Conservation (phyloP, 2,329 filamentous ascomycete species). For the Colletotrichum orbiculare region DNA sequence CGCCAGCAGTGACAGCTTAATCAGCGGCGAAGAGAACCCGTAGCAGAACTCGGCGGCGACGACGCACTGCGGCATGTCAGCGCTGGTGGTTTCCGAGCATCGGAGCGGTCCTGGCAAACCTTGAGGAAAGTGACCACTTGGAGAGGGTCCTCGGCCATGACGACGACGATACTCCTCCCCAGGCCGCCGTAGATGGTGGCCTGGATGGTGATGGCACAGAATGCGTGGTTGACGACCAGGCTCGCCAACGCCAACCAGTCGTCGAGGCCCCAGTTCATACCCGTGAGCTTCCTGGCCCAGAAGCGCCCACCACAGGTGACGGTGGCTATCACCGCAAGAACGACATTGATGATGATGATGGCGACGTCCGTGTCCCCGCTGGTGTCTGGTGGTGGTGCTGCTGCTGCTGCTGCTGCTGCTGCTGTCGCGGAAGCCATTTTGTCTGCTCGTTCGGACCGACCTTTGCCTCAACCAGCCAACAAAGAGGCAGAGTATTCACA, state of each 20-base stretch:
- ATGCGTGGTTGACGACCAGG: constrained; percentile 13
- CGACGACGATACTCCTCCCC: constrained; percentile 11
- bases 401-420: constrained; percentile 4
- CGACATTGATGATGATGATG: constrained; percentile 24
- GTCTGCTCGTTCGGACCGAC: neutral
- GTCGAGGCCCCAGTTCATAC: constrained; percentile 17
- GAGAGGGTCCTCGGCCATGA: constrained; percentile 21
- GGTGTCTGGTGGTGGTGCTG: neutral
- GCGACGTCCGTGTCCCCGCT: neutral
- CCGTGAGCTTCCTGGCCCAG: constrained; percentile 26
- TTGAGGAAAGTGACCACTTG: constrained; percentile 8
- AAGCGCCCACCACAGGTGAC: constrained; percentile 15
- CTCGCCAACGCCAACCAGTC: constrained; percentile 20
- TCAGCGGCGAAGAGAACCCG: constrained; percentile 13
- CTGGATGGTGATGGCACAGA: constrained; percentile 6
- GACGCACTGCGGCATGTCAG: neutral
- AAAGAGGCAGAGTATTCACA: neutral
- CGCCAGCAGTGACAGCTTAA: constrained; percentile 18
- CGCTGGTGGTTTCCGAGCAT: neutral
- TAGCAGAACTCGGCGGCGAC: constrained; percentile 33
- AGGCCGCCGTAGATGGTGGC: constrained; percentile 14
- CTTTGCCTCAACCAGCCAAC: neutral
- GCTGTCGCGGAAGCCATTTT: constrained; percentile 12
- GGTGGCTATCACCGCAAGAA: constrained; percentile 19
- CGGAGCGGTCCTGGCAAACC: neutral